Percentiles rank a stretch among this genome's conserved stretches.
phyloP scores from a whole-genome alignment of 306 rosid species.

The Trichosanthes cucumerina region DNA sequence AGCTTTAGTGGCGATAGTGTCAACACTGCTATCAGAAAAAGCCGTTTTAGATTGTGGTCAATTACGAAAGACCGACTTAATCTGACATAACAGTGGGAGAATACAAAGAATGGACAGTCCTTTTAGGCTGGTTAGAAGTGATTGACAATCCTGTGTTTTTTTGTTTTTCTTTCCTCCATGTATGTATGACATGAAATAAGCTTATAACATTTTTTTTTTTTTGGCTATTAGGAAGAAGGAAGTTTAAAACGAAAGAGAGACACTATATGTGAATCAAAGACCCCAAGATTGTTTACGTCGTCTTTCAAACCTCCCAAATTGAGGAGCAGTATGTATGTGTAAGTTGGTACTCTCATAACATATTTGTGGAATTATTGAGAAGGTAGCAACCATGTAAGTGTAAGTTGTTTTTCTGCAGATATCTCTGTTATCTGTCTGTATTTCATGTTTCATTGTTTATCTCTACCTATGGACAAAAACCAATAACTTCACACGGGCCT shows the following conservation, averaged over 20 bases:
- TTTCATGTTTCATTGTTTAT: not conserved
- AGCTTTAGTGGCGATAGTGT: not conserved
- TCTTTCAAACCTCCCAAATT: constrained; percentile 71
- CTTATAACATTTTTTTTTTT: not conserved
- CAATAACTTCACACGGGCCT: not conserved
- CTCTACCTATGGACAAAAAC: not conserved
- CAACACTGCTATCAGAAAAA: not conserved
- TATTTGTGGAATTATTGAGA: not conserved
- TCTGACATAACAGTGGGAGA: not conserved
- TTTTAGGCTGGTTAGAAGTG: not conserved
- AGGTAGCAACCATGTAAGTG: not conserved
- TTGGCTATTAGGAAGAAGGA: constrained; percentile 32
- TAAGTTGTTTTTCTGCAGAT: not conserved
- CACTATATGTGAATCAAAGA: constrained; percentile 6
- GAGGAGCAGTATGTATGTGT: constrained; percentile 23
- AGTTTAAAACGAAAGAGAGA: constrained; percentile 48
- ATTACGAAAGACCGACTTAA: not conserved
- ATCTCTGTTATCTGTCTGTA: not conserved
- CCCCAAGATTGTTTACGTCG: constrained; percentile 64
- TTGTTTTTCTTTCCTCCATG: not conserved
- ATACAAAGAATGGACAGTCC: not conserved
- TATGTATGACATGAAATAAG: not conserved
- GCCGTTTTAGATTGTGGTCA: not conserved
- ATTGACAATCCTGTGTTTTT: not conserved
- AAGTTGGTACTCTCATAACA: not conserved